phyloP scores from a whole-genome alignment of 768 basidiomycete species.

The Amanita exitialis region DNA sequence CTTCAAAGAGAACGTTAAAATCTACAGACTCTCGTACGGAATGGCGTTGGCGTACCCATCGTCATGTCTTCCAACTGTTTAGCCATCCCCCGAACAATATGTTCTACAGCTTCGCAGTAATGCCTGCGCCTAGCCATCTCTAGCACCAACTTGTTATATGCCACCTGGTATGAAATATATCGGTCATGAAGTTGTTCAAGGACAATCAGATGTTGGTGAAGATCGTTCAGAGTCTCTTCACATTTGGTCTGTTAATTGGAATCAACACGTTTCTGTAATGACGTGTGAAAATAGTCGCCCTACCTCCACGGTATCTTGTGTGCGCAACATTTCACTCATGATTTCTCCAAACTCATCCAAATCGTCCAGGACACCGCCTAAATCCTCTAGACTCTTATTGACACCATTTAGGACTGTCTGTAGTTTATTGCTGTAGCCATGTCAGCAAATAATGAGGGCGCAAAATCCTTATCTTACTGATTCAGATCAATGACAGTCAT shows the following conservation, averaged over 20 bases:
- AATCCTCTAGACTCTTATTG: slow-evolving; percentile 38
- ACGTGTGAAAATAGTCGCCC: slow-evolving; percentile 6
- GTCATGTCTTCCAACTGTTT: slow-evolving; percentile 53
- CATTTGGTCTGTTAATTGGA: slow-evolving; percentile 32
- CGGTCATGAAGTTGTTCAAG: slow-evolving; percentile 57
- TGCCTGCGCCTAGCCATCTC: slow-evolving; percentile 63
- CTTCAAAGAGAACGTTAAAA: slow-evolving; percentile 24
- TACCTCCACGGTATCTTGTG: slow-evolving; percentile 64
- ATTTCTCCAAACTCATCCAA: slow-evolving; percentile 73
- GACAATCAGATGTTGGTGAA: slow-evolving; percentile 52
- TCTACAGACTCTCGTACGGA: not conserved
- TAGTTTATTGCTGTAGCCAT: slow-evolving; percentile 37
- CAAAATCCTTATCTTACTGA: slow-evolving; percentile 33
- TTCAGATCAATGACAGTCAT: slow-evolving; percentile 39
- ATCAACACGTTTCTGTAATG: not conserved
- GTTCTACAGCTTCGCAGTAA: slow-evolving; percentile 57
- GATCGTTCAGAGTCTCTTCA: slow-evolving; percentile 38
- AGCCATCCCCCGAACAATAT: slow-evolving; percentile 57
- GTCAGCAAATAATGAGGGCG: slow-evolving; percentile 2
- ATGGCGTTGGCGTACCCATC: slow-evolving; percentile 38
- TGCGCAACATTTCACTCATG: slow-evolving; percentile 67
- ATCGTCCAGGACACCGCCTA: slow-evolving; percentile 43
- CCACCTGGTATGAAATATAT: slow-evolving; percentile 59
- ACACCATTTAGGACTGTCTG: slow-evolving; percentile 29
- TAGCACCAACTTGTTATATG: slow-evolving; percentile 63